A percentile compares a stretch with the other conserved stretches of the same genome.
phyloP scores from a whole-genome alignment of 306 rosid species.

The Rosa lucieae region DNA sequence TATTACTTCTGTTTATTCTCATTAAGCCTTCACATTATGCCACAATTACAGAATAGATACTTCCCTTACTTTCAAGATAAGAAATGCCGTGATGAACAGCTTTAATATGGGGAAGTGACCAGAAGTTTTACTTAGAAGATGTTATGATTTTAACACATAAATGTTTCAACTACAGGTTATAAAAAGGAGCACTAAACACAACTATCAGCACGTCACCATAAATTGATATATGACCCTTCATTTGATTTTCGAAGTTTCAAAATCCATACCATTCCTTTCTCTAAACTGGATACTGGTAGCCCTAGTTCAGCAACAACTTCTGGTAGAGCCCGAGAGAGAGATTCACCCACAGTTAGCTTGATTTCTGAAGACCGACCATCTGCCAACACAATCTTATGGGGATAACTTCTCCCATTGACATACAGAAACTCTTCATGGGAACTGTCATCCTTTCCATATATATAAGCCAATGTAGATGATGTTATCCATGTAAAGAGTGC shows the following conservation, averaged over 20 bases:
- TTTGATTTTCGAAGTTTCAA: conserved; percentile 14
- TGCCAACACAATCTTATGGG: conserved; percentile 54
- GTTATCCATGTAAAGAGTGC: conserved; percentile 77
- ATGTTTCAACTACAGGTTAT: background rate
- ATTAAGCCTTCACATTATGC: no score
- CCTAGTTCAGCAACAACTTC: conserved; percentile 66
- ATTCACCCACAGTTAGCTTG: conserved; percentile 74
- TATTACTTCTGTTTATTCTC: no score
- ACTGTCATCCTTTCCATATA: conserved; percentile 86
- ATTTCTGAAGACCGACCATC: conserved; percentile 93
- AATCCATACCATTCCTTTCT: conserved; percentile 76
- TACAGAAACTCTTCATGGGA: conserved; percentile 67
- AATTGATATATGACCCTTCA: background rate
- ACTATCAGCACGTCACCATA: background rate
- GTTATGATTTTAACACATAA: conserved; percentile 1
- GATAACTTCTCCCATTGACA: conserved; percentile 71
- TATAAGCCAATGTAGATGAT: conserved; percentile 76
- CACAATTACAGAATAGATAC: background rate
- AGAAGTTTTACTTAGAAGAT: background rate
- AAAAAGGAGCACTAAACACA: background rate
- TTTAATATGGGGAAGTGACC: background rate
- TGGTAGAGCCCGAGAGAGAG: conserved; percentile 86
- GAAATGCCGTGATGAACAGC: background rate
- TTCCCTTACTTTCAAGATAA: background rate
- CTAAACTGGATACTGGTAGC: conserved; percentile 81